Evolutionary conservation across 495 filamentous ascomycete genomes (phyloP), one percentile per base, ranked within the genome.

Genomic region (Xylaria intraflava): DNA sequence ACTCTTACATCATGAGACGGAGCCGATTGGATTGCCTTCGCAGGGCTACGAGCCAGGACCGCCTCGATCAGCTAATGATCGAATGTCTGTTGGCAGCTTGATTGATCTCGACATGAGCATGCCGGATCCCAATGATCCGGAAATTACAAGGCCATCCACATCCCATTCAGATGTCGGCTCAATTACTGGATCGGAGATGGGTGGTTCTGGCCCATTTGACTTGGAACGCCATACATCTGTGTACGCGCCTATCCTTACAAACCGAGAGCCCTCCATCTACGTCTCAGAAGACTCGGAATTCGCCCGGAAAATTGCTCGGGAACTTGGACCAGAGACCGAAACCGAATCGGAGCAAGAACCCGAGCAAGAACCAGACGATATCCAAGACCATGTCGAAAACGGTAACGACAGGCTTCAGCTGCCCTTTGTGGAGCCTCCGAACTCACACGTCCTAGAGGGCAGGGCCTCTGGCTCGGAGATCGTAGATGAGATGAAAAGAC

Each of bases 91-190:
- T 38, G 65, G 71, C 12, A 76, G 72, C 22, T 60, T 79, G 23
- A 78, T 79, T 43, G 74, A 78, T 46, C 72, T 83, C 9, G 76
- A 80, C 54, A 73, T 78, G 65, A 69, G 73, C 42, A 62, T 78
- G 53, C 63, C 65, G 7, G 68, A 69, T 12, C 60, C 69, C 7
- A 62, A 59, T 12, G 45, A 51, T 12, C 63, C 67, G 3, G 70
- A 74, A 22, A 57, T 66, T 14, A 67, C 64, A 14, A 66, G 76
- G 4, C 78, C 76, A 0, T 82, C 77, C 14, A 81, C 77, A 2
- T 78, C 77, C 9, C 73, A 79, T 59, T 81, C 75, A 19, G 77
- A 79, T 55, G 75, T 67, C 11, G 74, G 56, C 3, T 74, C 69
- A 3, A 62, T 76, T 35, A 59, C 69, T 6, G 74, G 75, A 22